phyloP scores from a whole-genome alignment of 108 stramenopile genomes.

The Schizochytrium sp. region DNA sequence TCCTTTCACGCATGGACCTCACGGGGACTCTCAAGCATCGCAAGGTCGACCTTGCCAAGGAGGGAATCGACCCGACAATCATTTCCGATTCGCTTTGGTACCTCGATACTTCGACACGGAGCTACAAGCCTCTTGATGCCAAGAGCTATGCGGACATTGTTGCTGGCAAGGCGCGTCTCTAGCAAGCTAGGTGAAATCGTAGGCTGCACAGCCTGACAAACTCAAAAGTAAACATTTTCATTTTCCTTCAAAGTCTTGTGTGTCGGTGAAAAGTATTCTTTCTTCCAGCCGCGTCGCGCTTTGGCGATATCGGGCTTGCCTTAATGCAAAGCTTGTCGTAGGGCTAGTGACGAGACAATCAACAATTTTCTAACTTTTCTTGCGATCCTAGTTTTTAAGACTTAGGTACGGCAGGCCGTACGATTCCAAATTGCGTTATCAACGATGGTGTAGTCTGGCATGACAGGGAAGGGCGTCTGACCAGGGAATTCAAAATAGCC shows the following conservation, averaged over 20 bases:
- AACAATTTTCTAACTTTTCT: too few species aligned
- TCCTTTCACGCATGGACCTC: slow-evolving; percentile 21
- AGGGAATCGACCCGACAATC: slow-evolving; percentile 10
- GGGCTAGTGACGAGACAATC: too few species aligned
- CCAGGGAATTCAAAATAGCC: not conserved
- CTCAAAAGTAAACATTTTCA: too few species aligned
- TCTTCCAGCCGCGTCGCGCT: too few species aligned
- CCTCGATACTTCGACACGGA: not conserved
- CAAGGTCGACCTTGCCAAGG: slow-evolving; percentile 26
- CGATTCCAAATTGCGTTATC: not conserved
- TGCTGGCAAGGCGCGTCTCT: not conserved
- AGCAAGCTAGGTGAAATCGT: too few species aligned
- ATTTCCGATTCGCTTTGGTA: not conserved
- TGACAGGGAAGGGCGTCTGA: not conserved
- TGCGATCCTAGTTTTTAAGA: not conserved
- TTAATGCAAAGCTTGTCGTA: too few species aligned
- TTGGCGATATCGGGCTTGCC: too few species aligned
- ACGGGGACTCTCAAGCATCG: slow-evolving; percentile 47
- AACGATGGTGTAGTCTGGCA: not conserved
- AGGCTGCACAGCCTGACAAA: too few species aligned
- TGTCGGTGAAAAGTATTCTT: too few species aligned
- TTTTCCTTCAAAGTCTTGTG: too few species aligned
- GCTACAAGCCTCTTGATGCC: not conserved
- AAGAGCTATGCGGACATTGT: not conserved
- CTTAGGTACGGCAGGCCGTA: not conserved